Base-by-base conservation (phyloP, 2,329 filamentous ascomycete species). In the Penicillium sp. region DNA sequence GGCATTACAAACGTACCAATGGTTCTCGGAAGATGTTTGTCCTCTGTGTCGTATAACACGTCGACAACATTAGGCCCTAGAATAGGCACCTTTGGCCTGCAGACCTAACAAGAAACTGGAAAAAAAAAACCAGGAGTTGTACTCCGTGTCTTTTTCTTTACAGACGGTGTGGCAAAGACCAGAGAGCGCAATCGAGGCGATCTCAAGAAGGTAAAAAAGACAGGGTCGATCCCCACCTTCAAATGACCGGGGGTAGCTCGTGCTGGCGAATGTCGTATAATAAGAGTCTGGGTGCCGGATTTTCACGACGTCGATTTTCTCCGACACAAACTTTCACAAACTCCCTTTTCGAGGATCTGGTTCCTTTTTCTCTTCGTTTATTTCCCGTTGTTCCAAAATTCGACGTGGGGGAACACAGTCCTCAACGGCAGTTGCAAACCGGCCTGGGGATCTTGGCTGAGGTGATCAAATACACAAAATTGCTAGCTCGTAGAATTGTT, bases 21-120 rank as follows among this genome's bases (percentile, higher is more conserved):
- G 62, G 62, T 56, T 64, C 63, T 67, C 60, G 63, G 68, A 64
- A 64, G 61, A 73, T 70, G 69, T 70, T 71, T 71, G 70, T 64
- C 57, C 57, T 62, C 58, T 65, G 60, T 54, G 58, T 70, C 54
- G 68, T 73, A 68, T 71, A 71, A 72, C 70, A 64, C 58, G 63
- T 66, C 59, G 65, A 64, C 60, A 67, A 69, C 67, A 67, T 67
- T 63, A 65, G 63, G 60, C 57, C 68, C 59, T 67, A 58, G 31
- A 59, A 62, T 58, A 61, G 60, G 59, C 63, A 63, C 62, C 31
- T 45, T 46, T 64, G 52, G 59, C 58, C 63, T 59, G 58, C 57
- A 62, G 43, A 58, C 61, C 58, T 60, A 61, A 48, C 55, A 57
- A 62, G 57, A 50, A 63, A 56, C 62, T 51, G n/a, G n/a, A 3